Conservation (phyloP, 176 grass and related monocot species). For the Rhynchospora tenuis region DNA sequence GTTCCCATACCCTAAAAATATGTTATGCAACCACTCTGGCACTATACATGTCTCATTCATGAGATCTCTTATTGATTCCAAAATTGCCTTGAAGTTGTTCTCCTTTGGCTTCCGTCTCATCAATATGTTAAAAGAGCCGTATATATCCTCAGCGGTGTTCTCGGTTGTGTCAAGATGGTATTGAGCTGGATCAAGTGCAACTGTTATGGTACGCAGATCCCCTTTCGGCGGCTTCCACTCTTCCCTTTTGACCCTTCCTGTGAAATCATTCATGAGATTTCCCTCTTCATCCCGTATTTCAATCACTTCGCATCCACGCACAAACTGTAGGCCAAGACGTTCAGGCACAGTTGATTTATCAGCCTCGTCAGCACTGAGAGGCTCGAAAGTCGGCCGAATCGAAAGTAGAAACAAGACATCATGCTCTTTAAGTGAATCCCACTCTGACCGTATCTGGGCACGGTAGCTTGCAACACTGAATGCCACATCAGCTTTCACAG, state of each 20-base stretch:
- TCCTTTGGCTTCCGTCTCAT: constrained; percentile 99
- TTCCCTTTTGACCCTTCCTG: constrained; percentile 91
- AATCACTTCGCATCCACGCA: constrained; percentile 93
- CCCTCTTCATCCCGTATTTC: constrained; percentile 90
- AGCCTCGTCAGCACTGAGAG: constrained; percentile 78
- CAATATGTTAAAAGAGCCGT: constrained; percentile 88
- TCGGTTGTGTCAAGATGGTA: constrained; percentile 91
- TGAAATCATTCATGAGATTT: constrained; percentile 97
- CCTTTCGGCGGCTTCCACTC: constrained; percentile 98
- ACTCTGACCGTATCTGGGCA: constrained; percentile 87
- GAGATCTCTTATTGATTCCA: constrained; percentile 96
- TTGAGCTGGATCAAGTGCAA: constrained; percentile 90
- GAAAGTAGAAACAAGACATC: constrained; percentile 94
- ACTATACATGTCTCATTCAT: constrained; percentile 99
- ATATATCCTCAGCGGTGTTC: constrained; percentile 77
- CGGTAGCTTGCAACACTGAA: constrained; percentile 83
- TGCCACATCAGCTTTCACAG: constrained; percentile 79
- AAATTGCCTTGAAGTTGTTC: constrained; percentile 99
- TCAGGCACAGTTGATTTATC: constrained; percentile 89
- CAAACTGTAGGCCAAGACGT: constrained; percentile 88
- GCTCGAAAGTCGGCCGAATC: constrained; percentile 88
- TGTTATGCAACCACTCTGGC: constrained; percentile 98
- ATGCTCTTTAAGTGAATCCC: constrained; percentile 90
- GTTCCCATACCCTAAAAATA: constrained; percentile 97
- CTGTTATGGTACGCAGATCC: constrained; percentile 78